phyloP scores from a whole-genome alignment of 2,329 filamentous ascomycete genomes.

The Colletotrichum chlorophyti region DNA sequence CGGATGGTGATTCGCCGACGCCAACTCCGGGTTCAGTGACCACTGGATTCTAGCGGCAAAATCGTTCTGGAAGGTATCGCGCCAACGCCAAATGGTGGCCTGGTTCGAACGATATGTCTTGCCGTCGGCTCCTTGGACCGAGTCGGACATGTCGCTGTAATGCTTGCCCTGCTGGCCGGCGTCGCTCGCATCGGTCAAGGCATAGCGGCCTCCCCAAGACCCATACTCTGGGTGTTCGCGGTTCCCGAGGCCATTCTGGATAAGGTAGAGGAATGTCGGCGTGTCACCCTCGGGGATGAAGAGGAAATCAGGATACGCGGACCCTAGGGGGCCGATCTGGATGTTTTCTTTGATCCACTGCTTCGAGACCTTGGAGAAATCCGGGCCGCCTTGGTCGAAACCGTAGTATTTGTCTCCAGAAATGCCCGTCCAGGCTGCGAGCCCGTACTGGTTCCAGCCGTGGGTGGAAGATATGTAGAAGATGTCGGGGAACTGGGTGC shows the following conservation, averaged over 20 bases:
- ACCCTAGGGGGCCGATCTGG: constrained; percentile 53
- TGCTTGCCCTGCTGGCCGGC: constrained; percentile 29
- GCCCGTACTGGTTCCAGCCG: constrained; percentile 60
- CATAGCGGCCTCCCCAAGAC: constrained; percentile 57
- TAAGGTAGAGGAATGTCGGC: constrained; percentile 55
- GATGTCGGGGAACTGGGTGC: constrained; percentile 57
- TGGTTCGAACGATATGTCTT: constrained; percentile 35
- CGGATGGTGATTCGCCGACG: constrained; percentile 52
- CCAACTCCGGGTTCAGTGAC: constrained; percentile 36
- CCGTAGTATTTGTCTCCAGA: constrained; percentile 39
- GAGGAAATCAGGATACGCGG: constrained; percentile 51
- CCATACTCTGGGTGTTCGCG: constrained; percentile 54
- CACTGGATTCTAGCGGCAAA: constrained; percentile 50
- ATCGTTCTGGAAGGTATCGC: constrained; percentile 47
- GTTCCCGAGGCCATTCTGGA: constrained; percentile 54
- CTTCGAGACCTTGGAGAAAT: constrained; percentile 53
- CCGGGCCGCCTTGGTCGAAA: constrained; percentile 53
- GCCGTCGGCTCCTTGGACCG: constrained; percentile 37
- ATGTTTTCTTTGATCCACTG: constrained; percentile 61
- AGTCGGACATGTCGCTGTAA: constrained; percentile 38
- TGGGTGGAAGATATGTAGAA: constrained; percentile 64
- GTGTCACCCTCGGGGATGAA: constrained; percentile 63
- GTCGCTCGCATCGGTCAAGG: constrained; percentile 37
- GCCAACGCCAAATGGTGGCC: constrained; percentile 50
- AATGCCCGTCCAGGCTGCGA: constrained; percentile 64